Evolutionary conservation across 2,329 filamentous ascomycete genomes (phyloP).

Genomic region (Talaromyces rugulosus): DNA sequence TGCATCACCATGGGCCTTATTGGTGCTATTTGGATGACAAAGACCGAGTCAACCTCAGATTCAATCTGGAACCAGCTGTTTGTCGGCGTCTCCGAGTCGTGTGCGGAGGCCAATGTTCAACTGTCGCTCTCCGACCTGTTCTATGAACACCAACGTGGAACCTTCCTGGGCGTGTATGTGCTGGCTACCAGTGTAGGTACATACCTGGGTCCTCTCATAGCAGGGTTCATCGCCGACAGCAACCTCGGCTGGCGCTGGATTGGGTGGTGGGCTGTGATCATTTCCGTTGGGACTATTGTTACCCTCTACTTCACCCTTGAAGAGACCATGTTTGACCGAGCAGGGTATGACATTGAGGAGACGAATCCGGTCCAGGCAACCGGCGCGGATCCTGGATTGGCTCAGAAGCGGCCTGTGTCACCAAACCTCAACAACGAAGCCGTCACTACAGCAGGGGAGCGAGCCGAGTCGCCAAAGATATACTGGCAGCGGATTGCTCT

Average conservation of each 20-base stretch:
- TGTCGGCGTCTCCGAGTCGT: slow-evolving; percentile 54
- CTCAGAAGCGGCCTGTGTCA: background rate
- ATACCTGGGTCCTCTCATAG: slow-evolving; percentile 52
- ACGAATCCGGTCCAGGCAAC: background rate
- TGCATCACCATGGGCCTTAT: slow-evolving; percentile 48
- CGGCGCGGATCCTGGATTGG: slow-evolving; percentile 11
- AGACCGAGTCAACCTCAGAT: slow-evolving; percentile 39
- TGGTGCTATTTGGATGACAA: slow-evolving; percentile 53
- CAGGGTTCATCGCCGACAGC: slow-evolving; percentile 48
- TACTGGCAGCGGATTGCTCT: slow-evolving; percentile 55
- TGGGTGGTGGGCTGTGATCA: slow-evolving; percentile 49
- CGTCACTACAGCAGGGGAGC: background rate
- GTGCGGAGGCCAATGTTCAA: slow-evolving; percentile 55
- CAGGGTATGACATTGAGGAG: slow-evolving; percentile 12
- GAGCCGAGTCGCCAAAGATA: slow-evolving; percentile 36
- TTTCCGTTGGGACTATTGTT: slow-evolving; percentile 45
- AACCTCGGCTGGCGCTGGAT: slow-evolving; percentile 53
- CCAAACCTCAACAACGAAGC: background rate
- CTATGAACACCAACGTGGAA: slow-evolving; percentile 55
- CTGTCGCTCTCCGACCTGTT: slow-evolving; percentile 56
- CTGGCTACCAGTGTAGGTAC: slow-evolving; percentile 54
- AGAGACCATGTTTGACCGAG: slow-evolving; percentile 41
- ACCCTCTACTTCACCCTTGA: slow-evolving; percentile 51
- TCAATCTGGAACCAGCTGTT: slow-evolving; percentile 56
- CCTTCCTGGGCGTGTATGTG: slow-evolving; percentile 53